phyloP scores from a whole-genome alignment of 371 early-diverging fungal species.

The Mortierella sp. region DNA sequence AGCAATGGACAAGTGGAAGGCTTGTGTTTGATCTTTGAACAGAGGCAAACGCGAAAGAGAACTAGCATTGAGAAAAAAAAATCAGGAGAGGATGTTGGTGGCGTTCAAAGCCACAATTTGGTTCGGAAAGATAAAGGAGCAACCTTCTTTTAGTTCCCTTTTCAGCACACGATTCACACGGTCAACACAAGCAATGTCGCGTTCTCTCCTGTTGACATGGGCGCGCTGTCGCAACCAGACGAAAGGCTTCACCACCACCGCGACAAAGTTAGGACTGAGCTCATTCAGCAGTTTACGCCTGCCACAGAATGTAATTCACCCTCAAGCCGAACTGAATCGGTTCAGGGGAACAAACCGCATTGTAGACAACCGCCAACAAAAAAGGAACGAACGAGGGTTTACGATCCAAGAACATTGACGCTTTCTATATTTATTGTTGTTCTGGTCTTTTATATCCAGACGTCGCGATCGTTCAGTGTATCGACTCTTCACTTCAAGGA shows the following conservation, averaged over 20 bases:
- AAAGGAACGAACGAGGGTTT: neutral
- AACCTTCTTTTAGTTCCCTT: neutral
- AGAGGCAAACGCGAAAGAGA: no score
- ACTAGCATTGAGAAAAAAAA: no score
- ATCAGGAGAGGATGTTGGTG: no score
- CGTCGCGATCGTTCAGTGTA: conserved; percentile 13
- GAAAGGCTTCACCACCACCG: neutral
- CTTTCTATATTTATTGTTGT: no score
- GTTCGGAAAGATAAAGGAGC: no score
- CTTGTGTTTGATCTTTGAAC: no score
- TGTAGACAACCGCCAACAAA: neutral
- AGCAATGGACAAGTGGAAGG: no score
- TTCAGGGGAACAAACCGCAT: neutral
- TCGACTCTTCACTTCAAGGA: conserved; percentile 9
- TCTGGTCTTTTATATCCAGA: neutral
- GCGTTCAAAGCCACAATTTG: no score
- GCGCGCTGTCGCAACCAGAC: neutral
- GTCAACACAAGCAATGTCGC: conserved; percentile 8
- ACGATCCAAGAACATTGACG: neutral
- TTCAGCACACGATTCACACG: neutral
- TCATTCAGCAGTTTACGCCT: neutral
- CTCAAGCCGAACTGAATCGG: no score
- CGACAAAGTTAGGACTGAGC: neutral
- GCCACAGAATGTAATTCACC: neutral
- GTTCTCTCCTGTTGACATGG: conserved; percentile 11